phyloP scores from a whole-genome alignment of 257 asterid species.

The Penstemon newberryi region DNA sequence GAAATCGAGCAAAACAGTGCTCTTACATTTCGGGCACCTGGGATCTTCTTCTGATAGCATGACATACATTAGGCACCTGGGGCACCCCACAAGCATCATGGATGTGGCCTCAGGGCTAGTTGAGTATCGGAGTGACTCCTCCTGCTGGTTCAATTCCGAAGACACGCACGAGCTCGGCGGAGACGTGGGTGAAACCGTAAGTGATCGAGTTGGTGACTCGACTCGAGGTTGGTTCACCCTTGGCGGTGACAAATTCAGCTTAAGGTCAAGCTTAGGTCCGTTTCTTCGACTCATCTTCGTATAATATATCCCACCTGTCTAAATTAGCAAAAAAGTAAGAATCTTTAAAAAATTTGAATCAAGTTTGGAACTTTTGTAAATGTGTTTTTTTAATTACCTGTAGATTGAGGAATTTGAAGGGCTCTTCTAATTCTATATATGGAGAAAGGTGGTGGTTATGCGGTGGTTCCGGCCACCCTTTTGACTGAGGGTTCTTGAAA shows the following conservation, averaged over 20 bases:
- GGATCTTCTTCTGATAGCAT: slow-evolving; percentile 86
- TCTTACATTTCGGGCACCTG: slow-evolving; percentile 85
- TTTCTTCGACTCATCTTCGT: slow-evolving; percentile 41
- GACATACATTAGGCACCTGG: slow-evolving; percentile 85
- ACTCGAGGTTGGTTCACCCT: slow-evolving; percentile 31
- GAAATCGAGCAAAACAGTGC: slow-evolving; percentile 73
- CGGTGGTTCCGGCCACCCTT: slow-evolving; percentile 18
- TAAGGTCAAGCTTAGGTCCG: slow-evolving; percentile 47
- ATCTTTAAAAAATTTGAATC: too few relatives aligned
- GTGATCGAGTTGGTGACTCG: slow-evolving; percentile 51
- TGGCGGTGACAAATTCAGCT: slow-evolving; percentile 62
- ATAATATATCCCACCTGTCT: slow-evolving; percentile 6
- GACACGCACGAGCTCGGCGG: slow-evolving; percentile 66
- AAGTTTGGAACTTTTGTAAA: too few relatives aligned
- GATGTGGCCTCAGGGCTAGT: slow-evolving; percentile 61
- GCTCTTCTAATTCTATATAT: too few relatives aligned
- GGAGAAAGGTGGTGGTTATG: slow-evolving; percentile 14
- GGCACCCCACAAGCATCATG: slow-evolving; percentile 74
- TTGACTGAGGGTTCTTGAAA: background rate
- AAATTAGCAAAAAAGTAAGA: background rate
- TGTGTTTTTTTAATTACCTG: slow-evolving; percentile 3
- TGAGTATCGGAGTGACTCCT: slow-evolving; percentile 47
- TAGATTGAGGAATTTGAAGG: background rate
- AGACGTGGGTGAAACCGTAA: slow-evolving; percentile 42
- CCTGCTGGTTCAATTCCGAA: slow-evolving; percentile 61